Evolutionary conservation across 768 basidiomycete genomes (phyloP).

Genomic region (Clathrus columnatus): DNA sequence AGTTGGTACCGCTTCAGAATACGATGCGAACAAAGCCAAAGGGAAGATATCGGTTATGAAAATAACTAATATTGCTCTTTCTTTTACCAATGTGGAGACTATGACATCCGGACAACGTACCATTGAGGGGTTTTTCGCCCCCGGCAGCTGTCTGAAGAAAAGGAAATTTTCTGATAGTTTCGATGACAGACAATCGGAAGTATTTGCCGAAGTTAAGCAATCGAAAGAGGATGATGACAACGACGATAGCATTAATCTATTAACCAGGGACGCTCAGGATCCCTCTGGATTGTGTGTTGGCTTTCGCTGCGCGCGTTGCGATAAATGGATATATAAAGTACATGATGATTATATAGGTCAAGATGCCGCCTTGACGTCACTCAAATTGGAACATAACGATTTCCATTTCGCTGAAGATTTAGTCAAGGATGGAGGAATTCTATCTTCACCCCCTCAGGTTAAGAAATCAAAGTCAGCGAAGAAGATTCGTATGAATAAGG

Average conservation of each 20-base stretch:
- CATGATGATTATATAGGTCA: constrained; percentile 3
- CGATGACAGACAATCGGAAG: constrained; percentile 3
- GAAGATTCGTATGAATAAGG: too few species aligned
- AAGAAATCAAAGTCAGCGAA: too few species aligned
- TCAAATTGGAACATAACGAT: constrained; percentile 68
- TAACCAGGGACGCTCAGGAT: constrained; percentile 28
- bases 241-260: constrained; percentile 23
- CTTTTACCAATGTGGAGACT: constrained; percentile 70
- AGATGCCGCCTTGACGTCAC: constrained; percentile 12
- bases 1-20: constrained; percentile 38
- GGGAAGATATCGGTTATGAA: constrained; percentile 34
- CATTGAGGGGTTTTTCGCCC: constrained; percentile 78
- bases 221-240: constrained; percentile 20
- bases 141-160: not conserved
- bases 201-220: constrained; percentile 13
- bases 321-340: not conserved
- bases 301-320: constrained; percentile 4
- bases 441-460: too few species aligned
- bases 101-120: constrained; percentile 72
- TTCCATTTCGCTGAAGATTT: constrained; percentile 84
- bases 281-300: constrained; percentile 33
- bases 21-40: constrained; percentile 16
- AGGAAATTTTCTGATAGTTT: constrained; percentile 10
- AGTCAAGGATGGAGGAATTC: constrained; percentile 37
- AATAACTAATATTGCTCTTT: constrained; percentile 62